phyloP scores from a whole-genome alignment of 352 stramenopile genomes.

The Globisporangium megalacanthum region DNA sequence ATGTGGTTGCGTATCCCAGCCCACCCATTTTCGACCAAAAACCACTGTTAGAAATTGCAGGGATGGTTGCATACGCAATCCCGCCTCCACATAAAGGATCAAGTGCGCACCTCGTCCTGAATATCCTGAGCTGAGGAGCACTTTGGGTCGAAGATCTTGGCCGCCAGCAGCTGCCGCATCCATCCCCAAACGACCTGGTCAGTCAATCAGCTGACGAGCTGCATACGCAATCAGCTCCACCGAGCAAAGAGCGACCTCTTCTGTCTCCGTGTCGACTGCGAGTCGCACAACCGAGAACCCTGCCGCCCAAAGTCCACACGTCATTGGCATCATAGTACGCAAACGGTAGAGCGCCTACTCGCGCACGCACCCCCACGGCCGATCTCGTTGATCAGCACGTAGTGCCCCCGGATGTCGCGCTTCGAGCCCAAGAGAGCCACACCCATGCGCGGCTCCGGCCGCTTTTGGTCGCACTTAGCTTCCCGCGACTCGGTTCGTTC shows the following conservation, averaged over 20 bases:
- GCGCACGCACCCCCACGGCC: conserved; percentile 41
- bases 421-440: background rate
- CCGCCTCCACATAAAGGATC: background rate
- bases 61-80: background rate
- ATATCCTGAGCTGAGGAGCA: conserved; percentile 52
- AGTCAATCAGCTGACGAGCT: conserved; percentile 3
- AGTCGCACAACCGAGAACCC: conserved; percentile 66
- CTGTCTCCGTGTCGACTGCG: conserved; percentile 44
- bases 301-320: conserved; percentile 7
- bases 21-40: background rate
- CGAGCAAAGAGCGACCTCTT: conserved; percentile 19
- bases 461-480: background rate
- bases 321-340: too few species aligned
- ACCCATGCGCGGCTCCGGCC: background rate
- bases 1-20: too few species aligned
- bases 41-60: too few species aligned
- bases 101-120: conserved; percentile 37
- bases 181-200: background rate
- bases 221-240: background rate
- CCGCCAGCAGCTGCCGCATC: conserved; percentile 32
- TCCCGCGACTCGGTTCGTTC: background rate
- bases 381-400: conserved; percentile 58
- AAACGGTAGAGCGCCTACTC: background rate
- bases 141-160: conserved; percentile 75
- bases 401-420: conserved; percentile 24